Base-by-base conservation (phyloP, 345 rosid species). In the Chamaenerion angustifolium region DNA sequence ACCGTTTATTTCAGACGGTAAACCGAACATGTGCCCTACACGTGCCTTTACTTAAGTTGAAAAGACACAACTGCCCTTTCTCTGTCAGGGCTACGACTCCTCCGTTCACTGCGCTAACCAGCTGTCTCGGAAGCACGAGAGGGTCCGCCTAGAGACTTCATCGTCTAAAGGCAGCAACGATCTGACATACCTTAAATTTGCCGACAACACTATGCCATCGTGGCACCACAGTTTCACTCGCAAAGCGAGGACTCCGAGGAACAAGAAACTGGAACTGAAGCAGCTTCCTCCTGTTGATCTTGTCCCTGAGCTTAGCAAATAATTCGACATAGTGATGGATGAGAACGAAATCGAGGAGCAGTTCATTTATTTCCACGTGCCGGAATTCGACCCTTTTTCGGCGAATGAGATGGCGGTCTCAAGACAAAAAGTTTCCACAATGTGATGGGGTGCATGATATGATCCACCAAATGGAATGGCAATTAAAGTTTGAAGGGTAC, bases 381-480 rank as follows among this genome's bases (percentile, higher is more conserved):
- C 98, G n/a, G n/a, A n/a, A n/a, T n/a, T n/a, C n/a, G n/a, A n/a
- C n/a, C n/a, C n/a, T n/a, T n/a, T n/a, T n/a, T n/a, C n/a, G n/a
- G n/a, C n/a, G n/a, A 75, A 49, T 0, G 79, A 77, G 1, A 80
- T 74, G 19, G 27, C 27, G 27, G 27, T 77, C 95, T 31, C 81
- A 74, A 45, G 90, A 82, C 53, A 64, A 53, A 37, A 72, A 73
- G n/a, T 74, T 69, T 17, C 72, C 64, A 0, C 56, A 60, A 48
- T 59, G 72, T 16, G 25, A 66, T 35, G 75, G 51, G 7, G 56
- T 77, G 14, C 60, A 72, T 23, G 78, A 74, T 59, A 85, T 79
- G 88, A 69, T 85, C 62, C 72, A 79, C 68, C 92, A 85, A 64
- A 82, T 80, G 88, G 92, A 79, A 65, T 82, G 95, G 95, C 95